Evolutionary conservation across 805 yeast species (phyloP).

Genomic region (Sungouiozyma ichnusensis): DNA sequence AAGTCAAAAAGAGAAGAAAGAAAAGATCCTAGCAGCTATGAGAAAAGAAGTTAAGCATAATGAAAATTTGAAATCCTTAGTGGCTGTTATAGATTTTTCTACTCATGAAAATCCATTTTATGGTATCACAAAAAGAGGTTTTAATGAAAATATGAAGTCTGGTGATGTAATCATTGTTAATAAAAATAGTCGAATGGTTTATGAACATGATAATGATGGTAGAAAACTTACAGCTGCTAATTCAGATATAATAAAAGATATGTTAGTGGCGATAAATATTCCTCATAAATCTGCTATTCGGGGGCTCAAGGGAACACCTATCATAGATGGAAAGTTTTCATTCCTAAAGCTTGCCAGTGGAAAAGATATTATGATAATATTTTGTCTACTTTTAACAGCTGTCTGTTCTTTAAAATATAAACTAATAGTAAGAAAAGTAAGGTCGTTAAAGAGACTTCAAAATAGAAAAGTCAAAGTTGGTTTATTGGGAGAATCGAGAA

Average conservation of each 20-base stretch:
- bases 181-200: slow-evolving; percentile 27
- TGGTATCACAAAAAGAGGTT: neutral
- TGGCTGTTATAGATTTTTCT: slow-evolving; percentile 43
- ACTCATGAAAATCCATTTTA: slow-evolving; percentile 26
- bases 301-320: neutral
- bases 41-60: slow-evolving; percentile 39
- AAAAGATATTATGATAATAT: too few relatives aligned
- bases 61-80: slow-evolving; percentile 33
- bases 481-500: neutral
- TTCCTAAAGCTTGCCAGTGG: neutral
- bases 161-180: slow-evolving; percentile 53
- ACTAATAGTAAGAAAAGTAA: neutral
- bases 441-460: neutral
- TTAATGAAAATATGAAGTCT: slow-evolving; percentile 20
- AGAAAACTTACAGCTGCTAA: slow-evolving; percentile 29
- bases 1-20: slow-evolving; percentile 33
- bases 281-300: slow-evolving; percentile 11
- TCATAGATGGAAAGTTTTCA: neutral
- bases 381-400: neutral
- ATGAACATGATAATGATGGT: slow-evolving; percentile 31
- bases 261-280: slow-evolving; percentile 32
- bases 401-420: neutral
- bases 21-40: slow-evolving; percentile 38
- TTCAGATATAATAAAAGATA: slow-evolving; percentile 27
- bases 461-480: neutral